Evolutionary conservation across 2,329 filamentous ascomycete species (phyloP).

Genomic region (Kalmusia sp.): DNA sequence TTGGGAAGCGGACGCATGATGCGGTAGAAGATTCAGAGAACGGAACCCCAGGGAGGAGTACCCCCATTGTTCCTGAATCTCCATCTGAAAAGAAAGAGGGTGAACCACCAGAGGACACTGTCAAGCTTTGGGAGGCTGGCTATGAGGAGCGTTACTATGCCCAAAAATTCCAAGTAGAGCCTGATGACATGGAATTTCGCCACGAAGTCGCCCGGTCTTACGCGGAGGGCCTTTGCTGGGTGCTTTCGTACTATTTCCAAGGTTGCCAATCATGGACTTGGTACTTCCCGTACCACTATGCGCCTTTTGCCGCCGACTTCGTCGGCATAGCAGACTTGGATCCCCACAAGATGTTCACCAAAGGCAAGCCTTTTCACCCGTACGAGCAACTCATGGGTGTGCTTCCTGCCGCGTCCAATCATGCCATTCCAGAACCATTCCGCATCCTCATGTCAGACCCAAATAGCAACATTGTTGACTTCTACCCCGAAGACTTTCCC

Average conservation of each 20-base stretch:
- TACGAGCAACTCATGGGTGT: slow-evolving; percentile 99
- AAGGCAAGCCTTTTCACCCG: slow-evolving; percentile 84
- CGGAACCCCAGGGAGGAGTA: slow-evolving; percentile 66
- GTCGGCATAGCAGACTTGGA: slow-evolving; percentile 80
- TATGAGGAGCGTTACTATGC: slow-evolving; percentile 97
- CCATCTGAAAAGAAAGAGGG: slow-evolving; percentile 55
- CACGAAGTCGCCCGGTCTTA: slow-evolving; percentile 90
- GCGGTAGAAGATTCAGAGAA: slow-evolving; percentile 68
- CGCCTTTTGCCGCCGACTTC: slow-evolving; percentile 96
- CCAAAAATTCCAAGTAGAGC: slow-evolving; percentile 89
- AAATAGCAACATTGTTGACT: slow-evolving; percentile 93
- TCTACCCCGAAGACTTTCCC: slow-evolving; percentile 93
- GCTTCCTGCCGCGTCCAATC: slow-evolving; percentile 88
- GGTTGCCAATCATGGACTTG: slow-evolving; percentile 98
- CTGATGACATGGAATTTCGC: slow-evolving; percentile 83
- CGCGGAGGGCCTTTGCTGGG: slow-evolving; percentile 94
- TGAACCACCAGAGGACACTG: slow-evolving; percentile 76
- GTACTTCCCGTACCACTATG: slow-evolving; percentile 99
- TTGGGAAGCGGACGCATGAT: slow-evolving; percentile 80
- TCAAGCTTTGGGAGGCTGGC: slow-evolving; percentile 92
- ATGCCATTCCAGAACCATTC: slow-evolving; percentile 87
- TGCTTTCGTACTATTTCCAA: slow-evolving; percentile 96
- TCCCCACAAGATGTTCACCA: slow-evolving; percentile 72
- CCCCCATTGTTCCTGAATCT: slow-evolving; percentile 57
- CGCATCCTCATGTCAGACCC: slow-evolving; percentile 88